Percentiles rank a stretch among this genome's conserved stretches.
These are phyloP conservation scores for Isoetes taiwanensis DNA, from an alignment of 75 land plant species.

Conservation along the genomic window DNA sequence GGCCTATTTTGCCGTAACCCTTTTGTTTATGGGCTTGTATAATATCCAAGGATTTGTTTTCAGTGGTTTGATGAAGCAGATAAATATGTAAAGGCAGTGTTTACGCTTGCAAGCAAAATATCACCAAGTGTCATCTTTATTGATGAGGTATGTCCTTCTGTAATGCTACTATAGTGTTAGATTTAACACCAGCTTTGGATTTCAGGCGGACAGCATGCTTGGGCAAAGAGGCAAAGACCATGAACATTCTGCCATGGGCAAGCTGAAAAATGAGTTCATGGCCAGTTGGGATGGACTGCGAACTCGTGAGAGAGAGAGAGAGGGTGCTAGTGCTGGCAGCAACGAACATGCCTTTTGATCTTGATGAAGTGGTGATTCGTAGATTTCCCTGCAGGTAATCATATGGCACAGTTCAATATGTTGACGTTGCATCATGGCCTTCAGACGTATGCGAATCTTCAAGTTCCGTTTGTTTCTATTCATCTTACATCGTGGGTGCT, in stretches of 20 bases:
- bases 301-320: conserved; percentile 33
- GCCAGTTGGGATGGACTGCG: conserved; percentile 40
- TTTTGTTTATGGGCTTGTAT: conserved; percentile 78
- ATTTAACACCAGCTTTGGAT: no score
- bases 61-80: conserved; percentile 56
- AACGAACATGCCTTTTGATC: conserved; percentile 43
- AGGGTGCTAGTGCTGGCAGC: conserved; percentile 37
- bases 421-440: no score
- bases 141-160: conserved; percentile 24
- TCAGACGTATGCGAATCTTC: no score
- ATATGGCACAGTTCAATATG: no score
- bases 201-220: conserved; percentile 43
- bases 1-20: conserved; percentile 42
- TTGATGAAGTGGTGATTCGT: conserved; percentile 40
- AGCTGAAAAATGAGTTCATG: conserved; percentile 46
- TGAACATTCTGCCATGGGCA: conserved; percentile 42
- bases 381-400: conserved; percentile 37
- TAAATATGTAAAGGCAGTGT: conserved; percentile 43
- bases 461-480: no score
- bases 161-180: no score
- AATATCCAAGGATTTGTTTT: no score
- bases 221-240: conserved; percentile 35
- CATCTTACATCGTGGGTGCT: no score
- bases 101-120: conserved; percentile 39
- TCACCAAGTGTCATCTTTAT: conserved; percentile 41